phyloP scores from a whole-genome alignment of 1,139 yeast genomes.

The Dujonia santamariae region DNA sequence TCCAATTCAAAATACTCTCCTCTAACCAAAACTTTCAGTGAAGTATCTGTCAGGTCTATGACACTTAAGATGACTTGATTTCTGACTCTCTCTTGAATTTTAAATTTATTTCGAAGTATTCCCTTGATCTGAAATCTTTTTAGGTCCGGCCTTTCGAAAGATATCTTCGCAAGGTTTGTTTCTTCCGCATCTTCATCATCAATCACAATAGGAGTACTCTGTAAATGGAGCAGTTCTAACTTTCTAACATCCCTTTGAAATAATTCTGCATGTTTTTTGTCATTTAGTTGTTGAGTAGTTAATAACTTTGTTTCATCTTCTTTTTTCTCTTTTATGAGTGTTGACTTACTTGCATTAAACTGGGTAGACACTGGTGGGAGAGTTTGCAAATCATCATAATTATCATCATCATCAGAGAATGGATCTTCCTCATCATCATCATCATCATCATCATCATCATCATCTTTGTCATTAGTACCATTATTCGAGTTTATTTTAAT shows the following conservation, averaged over 20 bases:
- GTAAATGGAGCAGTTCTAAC: constrained; percentile 1
- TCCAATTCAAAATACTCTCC: constrained; percentile 50
- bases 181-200: no score
- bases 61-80: constrained; percentile 53
- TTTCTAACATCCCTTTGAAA: constrained; percentile 27
- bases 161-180: no score
- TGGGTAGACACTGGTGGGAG: no score
- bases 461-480: neutral
- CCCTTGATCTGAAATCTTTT: constrained; percentile 47
- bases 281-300: constrained; percentile 13
- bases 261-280: constrained; percentile 21
- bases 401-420: constrained; percentile 26
- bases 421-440: constrained; percentile 21
- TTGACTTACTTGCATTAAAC: no score
- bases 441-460: constrained; percentile 2
- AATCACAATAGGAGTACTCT: no score
- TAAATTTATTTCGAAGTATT: constrained; percentile 31
- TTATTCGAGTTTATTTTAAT: neutral
- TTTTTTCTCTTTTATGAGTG: no score
- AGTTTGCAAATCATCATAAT: no score
- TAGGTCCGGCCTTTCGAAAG: constrained; percentile 46
- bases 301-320: constrained; percentile 13
- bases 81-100: constrained; percentile 23
- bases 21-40: constrained; percentile 40
- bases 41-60: constrained; percentile 25